A percentile compares a stretch with the other conserved stretches of the same genome.
Evolutionary conservation across 164 flowering plant species (phyloP).

Genomic region (Taxillus chinensis): DNA sequence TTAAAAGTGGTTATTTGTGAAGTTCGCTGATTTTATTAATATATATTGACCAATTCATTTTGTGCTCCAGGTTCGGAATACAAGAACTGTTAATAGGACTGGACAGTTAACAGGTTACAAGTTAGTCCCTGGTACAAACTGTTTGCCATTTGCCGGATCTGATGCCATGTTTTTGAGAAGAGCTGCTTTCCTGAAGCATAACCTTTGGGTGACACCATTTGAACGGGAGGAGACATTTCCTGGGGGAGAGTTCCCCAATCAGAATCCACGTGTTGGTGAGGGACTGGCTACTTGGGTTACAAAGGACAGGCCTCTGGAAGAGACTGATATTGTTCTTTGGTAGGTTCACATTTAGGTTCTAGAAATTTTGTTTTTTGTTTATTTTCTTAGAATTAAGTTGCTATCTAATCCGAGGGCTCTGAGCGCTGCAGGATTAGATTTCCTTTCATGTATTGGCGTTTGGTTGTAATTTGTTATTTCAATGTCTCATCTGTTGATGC

Average conservation of each 20-base stretch:
- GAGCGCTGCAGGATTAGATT: too few relatives aligned
- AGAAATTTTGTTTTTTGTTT: neutral
- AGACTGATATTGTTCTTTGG: slow-evolving; percentile 81
- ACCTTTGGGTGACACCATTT: slow-evolving; percentile 81
- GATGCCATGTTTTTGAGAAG: slow-evolving; percentile 78
- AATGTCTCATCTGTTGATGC: neutral
- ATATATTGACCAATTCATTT: neutral
- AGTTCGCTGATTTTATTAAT: too few relatives aligned
- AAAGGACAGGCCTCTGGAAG: slow-evolving; percentile 66
- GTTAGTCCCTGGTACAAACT: slow-evolving; percentile 80
- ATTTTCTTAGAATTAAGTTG: neutral
- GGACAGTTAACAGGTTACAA: slow-evolving; percentile 84
- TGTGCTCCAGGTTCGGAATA: slow-evolving; percentile 50
- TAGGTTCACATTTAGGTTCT: slow-evolving; percentile 16
- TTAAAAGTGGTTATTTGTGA: too few relatives aligned
- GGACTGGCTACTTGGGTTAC: slow-evolving; percentile 81
- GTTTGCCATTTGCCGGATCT: slow-evolving; percentile 76
- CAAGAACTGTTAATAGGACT: slow-evolving; percentile 73
- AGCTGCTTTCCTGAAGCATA: slow-evolving; percentile 82
- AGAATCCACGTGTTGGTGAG: slow-evolving; percentile 80
- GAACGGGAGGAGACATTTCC: slow-evolving; percentile 64
- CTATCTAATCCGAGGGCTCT: too few relatives aligned
- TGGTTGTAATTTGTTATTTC: neutral
- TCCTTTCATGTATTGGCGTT: neutral
- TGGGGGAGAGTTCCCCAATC: slow-evolving; percentile 92